Percentiles rank a stretch among this genome's conserved stretches.
These are phyloP conservation scores for Sporothrix pallida DNA, from an alignment of 2,329 filamentous ascomycete species.

Conservation along the genomic window DNA sequence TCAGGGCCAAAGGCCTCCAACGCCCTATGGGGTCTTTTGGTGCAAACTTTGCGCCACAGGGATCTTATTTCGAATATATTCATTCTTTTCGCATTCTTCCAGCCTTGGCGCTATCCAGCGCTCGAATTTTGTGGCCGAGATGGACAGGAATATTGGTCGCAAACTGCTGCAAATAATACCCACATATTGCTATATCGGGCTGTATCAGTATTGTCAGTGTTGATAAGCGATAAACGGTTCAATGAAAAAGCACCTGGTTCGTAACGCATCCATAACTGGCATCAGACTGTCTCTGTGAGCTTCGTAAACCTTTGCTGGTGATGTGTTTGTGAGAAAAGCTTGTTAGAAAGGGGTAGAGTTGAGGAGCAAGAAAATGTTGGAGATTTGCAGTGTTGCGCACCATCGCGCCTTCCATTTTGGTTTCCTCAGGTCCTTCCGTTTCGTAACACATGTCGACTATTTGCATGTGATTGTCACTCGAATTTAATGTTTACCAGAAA, in stretches of 20 bases:
- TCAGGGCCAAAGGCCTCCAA: constrained; percentile 1
- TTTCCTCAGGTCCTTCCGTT: background rate
- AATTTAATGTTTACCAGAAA: no score
- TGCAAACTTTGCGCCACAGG: background rate
- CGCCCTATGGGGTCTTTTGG: constrained; percentile 4
- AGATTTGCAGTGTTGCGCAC: background rate
- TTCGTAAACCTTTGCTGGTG: background rate
- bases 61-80: background rate
- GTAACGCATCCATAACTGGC: background rate
- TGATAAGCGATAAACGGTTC: background rate
- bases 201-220: background rate
- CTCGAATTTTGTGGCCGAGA: background rate
- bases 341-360: background rate
- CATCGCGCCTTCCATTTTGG: constrained; percentile 8
- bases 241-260: background rate
- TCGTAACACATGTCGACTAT: background rate
- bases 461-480: no score
- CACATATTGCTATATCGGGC: no score
- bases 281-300: background rate
- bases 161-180: no score
- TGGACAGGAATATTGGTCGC: background rate
- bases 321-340: background rate
- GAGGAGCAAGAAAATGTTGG: background rate
- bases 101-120: background rate
- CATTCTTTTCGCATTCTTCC: background rate